These are phyloP conservation scores for Nannochloropsis oceanica DNA, from an alignment of 108 stramenopile species.

Conservation along the genomic window DNA sequence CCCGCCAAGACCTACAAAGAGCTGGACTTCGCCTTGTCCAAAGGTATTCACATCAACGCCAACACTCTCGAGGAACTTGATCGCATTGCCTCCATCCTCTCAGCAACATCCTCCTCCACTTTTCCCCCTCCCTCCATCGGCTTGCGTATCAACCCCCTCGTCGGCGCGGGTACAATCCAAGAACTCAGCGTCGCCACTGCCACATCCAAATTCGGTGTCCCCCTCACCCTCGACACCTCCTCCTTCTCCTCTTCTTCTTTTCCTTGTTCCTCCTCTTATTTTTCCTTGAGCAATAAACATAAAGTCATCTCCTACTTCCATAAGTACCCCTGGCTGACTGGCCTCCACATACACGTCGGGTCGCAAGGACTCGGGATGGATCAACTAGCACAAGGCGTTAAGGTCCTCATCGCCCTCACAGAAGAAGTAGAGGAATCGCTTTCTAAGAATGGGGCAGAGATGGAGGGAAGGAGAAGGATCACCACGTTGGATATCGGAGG, in stretches of 20 bases:
- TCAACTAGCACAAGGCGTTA: conserved; percentile 25
- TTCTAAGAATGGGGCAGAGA: neutral
- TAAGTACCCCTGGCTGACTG: conserved; percentile 25
- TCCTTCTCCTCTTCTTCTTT: neutral
- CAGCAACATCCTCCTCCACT: too few species aligned
- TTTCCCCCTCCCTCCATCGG: conserved; percentile 4
- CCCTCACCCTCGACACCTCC: conserved; percentile 6
- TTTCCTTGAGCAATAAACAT: neutral
- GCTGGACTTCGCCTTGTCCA: conserved; percentile 12
- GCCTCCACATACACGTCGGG: conserved; percentile 31
- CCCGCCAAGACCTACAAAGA: conserved; percentile 32
- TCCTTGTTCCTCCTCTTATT: neutral
- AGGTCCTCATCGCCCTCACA: conserved; percentile 5
- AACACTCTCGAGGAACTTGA: conserved; percentile 35
- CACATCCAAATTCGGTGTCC: conserved; percentile 37
- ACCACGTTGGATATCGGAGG: conserved; percentile 32
- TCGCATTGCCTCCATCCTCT: conserved; percentile 14
- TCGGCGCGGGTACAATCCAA: conserved; percentile 23
- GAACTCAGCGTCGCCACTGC: conserved; percentile 24
- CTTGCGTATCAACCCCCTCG: conserved; percentile 29
- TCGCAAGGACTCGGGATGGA: conserved; percentile 30
- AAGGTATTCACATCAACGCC: conserved; percentile 18
- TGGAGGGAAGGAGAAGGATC: conserved; percentile 7
- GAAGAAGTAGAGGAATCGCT: conserved; percentile 11
- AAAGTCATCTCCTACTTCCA: conserved; percentile 9